phyloP scores from a whole-genome alignment of 148 eudicot genomes.

The Bassia scoparia region DNA sequence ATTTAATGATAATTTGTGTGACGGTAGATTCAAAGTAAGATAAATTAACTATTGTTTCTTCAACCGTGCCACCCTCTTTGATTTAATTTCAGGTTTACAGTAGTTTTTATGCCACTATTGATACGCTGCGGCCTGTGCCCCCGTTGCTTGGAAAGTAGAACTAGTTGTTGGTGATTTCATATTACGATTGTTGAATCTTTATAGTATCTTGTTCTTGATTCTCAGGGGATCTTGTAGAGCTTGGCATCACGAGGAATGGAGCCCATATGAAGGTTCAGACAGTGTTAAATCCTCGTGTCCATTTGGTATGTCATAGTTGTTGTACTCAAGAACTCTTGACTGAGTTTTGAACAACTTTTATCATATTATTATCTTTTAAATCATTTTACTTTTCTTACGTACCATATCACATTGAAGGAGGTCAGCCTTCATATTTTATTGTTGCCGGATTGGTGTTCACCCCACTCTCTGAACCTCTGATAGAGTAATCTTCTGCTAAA shows the following conservation, averaged over 20 bases:
- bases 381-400: constrained; percentile 41
- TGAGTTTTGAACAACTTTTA: neutral
- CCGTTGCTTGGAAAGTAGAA: neutral
- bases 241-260: constrained; percentile 83
- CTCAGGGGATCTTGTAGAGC: constrained; percentile 81
- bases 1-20: too few relatives aligned
- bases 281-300: constrained; percentile 67
- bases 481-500: constrained; percentile 54
- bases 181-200: constrained; percentile 14
- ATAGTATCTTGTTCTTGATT: constrained; percentile 51
- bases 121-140: too few relatives aligned
- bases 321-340: neutral
- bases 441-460: constrained; percentile 97
- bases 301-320: constrained; percentile 56
- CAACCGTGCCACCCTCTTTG: too few relatives aligned
- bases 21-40: too few relatives aligned
- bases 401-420: constrained; percentile 90
- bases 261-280: constrained; percentile 64
- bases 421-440: constrained; percentile 85
- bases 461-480: constrained; percentile 89
- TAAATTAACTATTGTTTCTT: too few relatives aligned
- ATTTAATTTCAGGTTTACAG: too few relatives aligned
- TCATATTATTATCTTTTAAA: too few relatives aligned
- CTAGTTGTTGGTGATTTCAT: neutral
- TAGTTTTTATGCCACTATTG: too few relatives aligned